phyloP scores from a whole-genome alignment of 2,329 filamentous ascomycete species.

The Neospermospora avenae region DNA sequence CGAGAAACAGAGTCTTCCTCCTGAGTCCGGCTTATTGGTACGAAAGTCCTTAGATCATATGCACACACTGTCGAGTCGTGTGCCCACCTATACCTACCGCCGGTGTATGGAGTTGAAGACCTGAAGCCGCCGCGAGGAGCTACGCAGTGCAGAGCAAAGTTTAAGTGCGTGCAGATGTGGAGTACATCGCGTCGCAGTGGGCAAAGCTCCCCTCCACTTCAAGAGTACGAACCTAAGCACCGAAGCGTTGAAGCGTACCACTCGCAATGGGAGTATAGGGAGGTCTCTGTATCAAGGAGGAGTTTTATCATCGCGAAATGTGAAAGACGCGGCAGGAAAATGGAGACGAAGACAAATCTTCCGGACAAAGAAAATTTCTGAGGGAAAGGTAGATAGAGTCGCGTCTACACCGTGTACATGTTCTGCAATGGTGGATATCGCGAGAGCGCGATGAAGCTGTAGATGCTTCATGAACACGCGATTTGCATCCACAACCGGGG shows the following conservation, averaged over 20 bases:
- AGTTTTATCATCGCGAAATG: slow-evolving; percentile 2
- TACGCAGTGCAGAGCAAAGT: not conserved
- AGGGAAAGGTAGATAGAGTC: not conserved
- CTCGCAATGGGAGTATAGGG: not conserved
- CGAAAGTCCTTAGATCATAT: not conserved
- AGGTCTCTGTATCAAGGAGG: slow-evolving; percentile 5
- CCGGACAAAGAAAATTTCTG: no score
- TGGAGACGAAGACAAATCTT: not conserved
- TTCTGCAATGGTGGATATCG: not conserved
- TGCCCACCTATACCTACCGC: not conserved
- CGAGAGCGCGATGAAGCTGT: not conserved
- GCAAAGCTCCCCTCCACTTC: no score
- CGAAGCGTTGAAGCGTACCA: not conserved
- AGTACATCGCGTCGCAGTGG: not conserved
- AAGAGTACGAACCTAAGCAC: no score
- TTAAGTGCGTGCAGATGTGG: slow-evolving; percentile 2
- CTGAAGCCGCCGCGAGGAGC: not conserved
- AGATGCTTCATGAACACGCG: slow-evolving; percentile 1
- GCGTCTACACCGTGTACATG: slow-evolving; percentile 4
- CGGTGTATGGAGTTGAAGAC: not conserved
- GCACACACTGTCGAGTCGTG: not conserved
- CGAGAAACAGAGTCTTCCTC: not conserved
- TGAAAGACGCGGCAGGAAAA: not conserved
- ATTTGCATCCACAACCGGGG: not conserved
- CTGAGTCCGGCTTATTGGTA: not conserved